phyloP scores from a whole-genome alignment of 1,284 basidiomycete species.

The Naganishia cerealis region DNA sequence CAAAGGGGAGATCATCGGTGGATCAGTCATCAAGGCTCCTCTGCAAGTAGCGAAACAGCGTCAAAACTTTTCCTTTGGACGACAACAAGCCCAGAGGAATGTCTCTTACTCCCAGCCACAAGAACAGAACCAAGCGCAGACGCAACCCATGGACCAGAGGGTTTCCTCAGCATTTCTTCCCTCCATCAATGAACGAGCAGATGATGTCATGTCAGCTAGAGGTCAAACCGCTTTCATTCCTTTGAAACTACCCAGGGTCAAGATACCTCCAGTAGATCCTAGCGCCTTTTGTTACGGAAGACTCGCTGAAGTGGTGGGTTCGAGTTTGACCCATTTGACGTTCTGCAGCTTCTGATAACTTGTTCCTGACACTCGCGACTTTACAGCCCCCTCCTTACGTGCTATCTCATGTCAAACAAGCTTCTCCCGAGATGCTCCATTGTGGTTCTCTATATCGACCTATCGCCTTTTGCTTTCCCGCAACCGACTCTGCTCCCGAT shows the following conservation, averaged over 20 bases:
- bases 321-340: not conserved
- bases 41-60: conserved; percentile 18
- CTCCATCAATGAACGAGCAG: not conserved
- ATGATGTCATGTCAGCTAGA: not conserved
- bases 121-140: not conserved
- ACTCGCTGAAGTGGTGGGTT: conserved; percentile 15
- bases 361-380: no score
- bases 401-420: not conserved
- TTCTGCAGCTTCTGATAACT: not conserved
- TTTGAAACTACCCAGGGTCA: conserved; percentile 19
- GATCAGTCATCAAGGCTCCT: not conserved
- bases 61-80: conserved; percentile 24
- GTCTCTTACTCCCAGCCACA: not conserved
- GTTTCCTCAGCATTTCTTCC: not conserved
- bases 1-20: not conserved
- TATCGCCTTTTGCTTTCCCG: not conserved
- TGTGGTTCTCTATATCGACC: conserved; percentile 25
- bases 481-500: not conserved
- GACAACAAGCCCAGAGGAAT: conserved; percentile 2
- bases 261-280: conserved; percentile 11
- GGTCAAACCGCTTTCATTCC: conserved; percentile 9
- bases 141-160: not conserved
- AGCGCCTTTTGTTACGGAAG: conserved; percentile 10
- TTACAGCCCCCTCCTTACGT: conserved; percentile 17
- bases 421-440: conserved; percentile 11